Evolutionary conservation across 116 monocot genomes (phyloP), one percentile per base, ranked within the genome.

Genomic region (Phalaenopsis hybrid): DNA sequence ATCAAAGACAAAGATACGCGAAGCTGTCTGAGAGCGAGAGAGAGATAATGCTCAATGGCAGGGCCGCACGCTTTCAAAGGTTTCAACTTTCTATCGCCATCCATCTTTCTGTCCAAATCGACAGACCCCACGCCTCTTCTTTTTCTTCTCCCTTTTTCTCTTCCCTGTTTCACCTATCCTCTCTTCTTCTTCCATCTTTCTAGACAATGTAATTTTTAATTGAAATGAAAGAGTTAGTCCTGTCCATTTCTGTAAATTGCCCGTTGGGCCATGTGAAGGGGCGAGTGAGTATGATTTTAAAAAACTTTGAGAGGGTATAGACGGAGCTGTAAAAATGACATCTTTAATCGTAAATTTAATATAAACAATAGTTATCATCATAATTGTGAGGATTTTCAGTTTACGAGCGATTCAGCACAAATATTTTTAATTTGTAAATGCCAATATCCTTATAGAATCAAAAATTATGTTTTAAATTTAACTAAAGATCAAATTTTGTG

Each of bases 91-190:
- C 15, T 13, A 84, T 89, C 89, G 89, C 49, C 73, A 78, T 81
- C 79, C 49, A 87, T 86, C 90, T 91, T 86, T 83, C 87, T 85
- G 88, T 95, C 95, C 44, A 79, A 80, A 88, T 93, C 95, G n/a
- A 57, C 48, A 63, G 75, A 76, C 37, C 49, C 78, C 84, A 73
- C 77, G 44, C 61, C 76, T 45, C 61, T 82, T 50, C 58, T 79
- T 31, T 50, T 31, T 50, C 68, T 51, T 57, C 21, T 23, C 5
- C 63, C 21, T 45, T 52, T 20, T 11, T 48, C 63, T n/a, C 63
- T n/a, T 34, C 28, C 34, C 37, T 72, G 1, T 34, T 72, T 75
- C 45, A 12, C 75, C 34, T 10, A 20, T 34, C 4, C 18, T 75
- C 75, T 75, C 15, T 18, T 44, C 15, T 18, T 44, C 75, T 75